Evolutionary conservation across 768 basidiomycete genomes (phyloP).

Genomic region (Agaricus blazei): DNA sequence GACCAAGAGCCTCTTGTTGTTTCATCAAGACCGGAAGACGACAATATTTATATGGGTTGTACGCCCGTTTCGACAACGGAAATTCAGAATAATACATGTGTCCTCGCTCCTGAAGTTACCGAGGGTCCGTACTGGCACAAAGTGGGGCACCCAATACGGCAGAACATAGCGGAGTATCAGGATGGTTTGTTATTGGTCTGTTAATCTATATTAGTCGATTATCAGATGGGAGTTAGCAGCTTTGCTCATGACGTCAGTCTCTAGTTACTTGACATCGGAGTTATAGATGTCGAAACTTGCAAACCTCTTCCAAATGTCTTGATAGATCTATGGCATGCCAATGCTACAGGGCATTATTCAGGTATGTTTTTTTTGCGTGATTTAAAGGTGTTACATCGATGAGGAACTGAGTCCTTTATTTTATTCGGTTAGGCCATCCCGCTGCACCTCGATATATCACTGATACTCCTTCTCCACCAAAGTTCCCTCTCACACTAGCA

Average conservation of each 20-base stretch:
- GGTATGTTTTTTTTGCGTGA: conserved; percentile 22
- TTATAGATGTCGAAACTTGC: conserved; percentile 57
- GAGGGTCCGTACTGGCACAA: conserved; percentile 53
- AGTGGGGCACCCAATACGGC: conserved; percentile 43
- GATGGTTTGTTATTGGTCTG: conserved; percentile 43
- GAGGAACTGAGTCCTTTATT: no score
- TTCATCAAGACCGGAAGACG: conserved; percentile 13
- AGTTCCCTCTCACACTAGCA: conserved; percentile 35
- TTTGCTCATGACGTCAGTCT: background rate
- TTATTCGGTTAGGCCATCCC: conserved; percentile 34
- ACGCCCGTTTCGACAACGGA: conserved; percentile 38
- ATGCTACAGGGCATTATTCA: conserved; percentile 51
- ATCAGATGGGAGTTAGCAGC: background rate
- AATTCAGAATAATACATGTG: conserved; percentile 52
- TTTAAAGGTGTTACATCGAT: background rate
- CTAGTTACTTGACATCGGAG: conserved; percentile 49
- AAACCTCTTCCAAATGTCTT: conserved; percentile 48
- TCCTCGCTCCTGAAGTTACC: conserved; percentile 47
- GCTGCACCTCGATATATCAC: conserved; percentile 33
- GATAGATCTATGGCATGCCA: conserved; percentile 56
- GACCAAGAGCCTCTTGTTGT: conserved; percentile 14
- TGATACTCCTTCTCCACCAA: conserved; percentile 35
- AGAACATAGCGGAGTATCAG: conserved; percentile 50
- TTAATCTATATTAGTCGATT: background rate
- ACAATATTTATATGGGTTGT: conserved; percentile 37